Evolutionary conservation across 2,329 filamentous ascomycete species (phyloP), one percentile per base, ranked within the genome.

Genomic region (Fusarium denticulatum): DNA sequence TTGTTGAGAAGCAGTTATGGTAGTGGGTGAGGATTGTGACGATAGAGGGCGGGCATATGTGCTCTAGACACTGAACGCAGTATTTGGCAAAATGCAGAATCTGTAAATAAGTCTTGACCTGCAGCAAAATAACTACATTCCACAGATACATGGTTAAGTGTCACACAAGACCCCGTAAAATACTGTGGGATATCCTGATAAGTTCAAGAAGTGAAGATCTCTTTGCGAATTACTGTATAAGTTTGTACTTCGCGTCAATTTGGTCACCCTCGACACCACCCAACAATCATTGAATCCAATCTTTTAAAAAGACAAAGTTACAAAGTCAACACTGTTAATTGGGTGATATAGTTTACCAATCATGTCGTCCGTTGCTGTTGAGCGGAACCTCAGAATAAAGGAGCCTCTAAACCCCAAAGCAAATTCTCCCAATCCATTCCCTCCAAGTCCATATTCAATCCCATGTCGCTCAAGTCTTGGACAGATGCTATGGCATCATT

Each of bases 401-500:
- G 79, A 24, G 81, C 76, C 50, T 82, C 81, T 28, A 82, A 57
- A 2, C 79, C 79, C 76, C 80, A 81, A 56, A 82, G 77, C 20
- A 82, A 60, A 47, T 76, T 77, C 43, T 82, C 80, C 80, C 81
- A 82, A 52, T 82, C 80, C 69, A 82, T 80, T 11, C 74, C 75
- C 47, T 82, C 79, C 28, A 82, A 55, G n/a, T 81, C 77, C 76
- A 80, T 79, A 24, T 76, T 75, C 1, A 76, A 75, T 32, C 79
- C 79, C 2, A 81, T 60, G 42, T 73, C 71, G 14, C 76, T 75
- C 74, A 78, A 76, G 32, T 80, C 79, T 11, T 80, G 69, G 20
- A 73, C 73, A 20, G 73, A 64, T 30, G 64, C 55, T 12, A 71
- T 65, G 6, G 45, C 45, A 13, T 75, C 73, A 26, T 64, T 45